These are phyloP conservation scores for Hymenoscyphus linearis DNA, from an alignment of 2,329 filamentous ascomycete genomes.

Conservation along the genomic window DNA sequence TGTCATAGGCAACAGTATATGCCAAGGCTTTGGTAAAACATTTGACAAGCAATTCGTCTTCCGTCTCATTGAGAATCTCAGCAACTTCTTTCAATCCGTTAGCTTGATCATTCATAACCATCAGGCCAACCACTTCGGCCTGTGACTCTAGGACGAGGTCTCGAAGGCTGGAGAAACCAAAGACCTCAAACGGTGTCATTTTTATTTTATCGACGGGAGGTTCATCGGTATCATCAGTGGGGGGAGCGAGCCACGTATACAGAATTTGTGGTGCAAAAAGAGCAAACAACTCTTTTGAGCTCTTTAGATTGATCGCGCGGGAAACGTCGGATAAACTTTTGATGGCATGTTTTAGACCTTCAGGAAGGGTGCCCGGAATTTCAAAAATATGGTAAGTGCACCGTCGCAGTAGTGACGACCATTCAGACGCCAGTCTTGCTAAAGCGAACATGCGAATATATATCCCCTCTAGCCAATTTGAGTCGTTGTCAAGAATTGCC, in stretches of 20 bases:
- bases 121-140: slow-evolving; percentile 72
- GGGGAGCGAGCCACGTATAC: slow-evolving; percentile 69
- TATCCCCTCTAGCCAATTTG: slow-evolving; percentile 72
- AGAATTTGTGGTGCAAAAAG: slow-evolving; percentile 86
- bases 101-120: slow-evolving; percentile 74
- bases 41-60: slow-evolving; percentile 53
- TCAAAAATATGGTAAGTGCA: slow-evolving; percentile 95
- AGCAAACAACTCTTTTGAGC: slow-evolving; percentile 67
- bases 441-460: slow-evolving; percentile 75
- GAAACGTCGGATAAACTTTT: slow-evolving; percentile 67
- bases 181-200: slow-evolving; percentile 79
- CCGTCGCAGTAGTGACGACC: slow-evolving; percentile 79
- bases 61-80: slow-evolving; percentile 46
- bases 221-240: slow-evolving; percentile 35
- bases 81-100: slow-evolving; percentile 57
- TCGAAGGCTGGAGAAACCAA: slow-evolving; percentile 65
- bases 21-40: slow-evolving; percentile 77
- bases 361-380: slow-evolving; percentile 66
- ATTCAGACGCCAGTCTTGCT: slow-evolving; percentile 70
- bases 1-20: slow-evolving; percentile 77
- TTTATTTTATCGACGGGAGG: slow-evolving; percentile 40
- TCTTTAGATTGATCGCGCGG: slow-evolving; percentile 55
- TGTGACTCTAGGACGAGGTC: slow-evolving; percentile 67
- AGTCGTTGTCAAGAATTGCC: slow-evolving; percentile 68
- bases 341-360: slow-evolving; percentile 64